Evolutionary conservation across 2,329 filamentous ascomycete genomes (phyloP), one percentile per base, ranked within the genome.

Genomic region (Diaporthe helianthi): DNA sequence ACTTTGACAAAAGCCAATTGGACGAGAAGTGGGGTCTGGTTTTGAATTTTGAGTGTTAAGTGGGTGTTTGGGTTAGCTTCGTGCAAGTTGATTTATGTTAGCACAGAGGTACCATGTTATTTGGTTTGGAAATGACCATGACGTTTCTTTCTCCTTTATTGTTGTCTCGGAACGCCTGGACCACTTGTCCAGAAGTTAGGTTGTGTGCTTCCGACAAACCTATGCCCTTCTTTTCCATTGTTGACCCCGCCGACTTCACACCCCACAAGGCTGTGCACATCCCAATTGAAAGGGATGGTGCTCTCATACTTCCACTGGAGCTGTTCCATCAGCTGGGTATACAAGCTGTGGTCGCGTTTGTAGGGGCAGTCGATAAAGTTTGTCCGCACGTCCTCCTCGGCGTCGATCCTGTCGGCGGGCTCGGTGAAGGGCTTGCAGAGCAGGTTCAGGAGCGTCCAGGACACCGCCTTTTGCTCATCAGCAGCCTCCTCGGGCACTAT

Each of bases 1-100:
- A 58, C 33, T 58, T 58, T 12, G 53, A 58, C 33, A 58, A 58
- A 10, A 58, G 53, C 15, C 53, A 58, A 22, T 17, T 58, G 53
- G 53, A 58, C 15, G 53, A 41, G 22, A 58, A 58, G 24, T 58
- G 53, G 53, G 22, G 33, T 8, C 15, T 58, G 15, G 10, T 41
- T 12, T 38, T 58, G 53, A 12, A 58, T 19, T 58, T 58, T 26
- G n/a, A 26, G 15, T 3, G 22, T n/a, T 44, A 17, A 38, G 3
- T 26, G 26, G 22, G 22, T 1, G 1, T 7, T 31, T 38, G 36
- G n/a, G 36, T 19, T 2, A 7, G 17, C 7, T 19, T 6, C 3
- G 0, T 5, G 9, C 9, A 7, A 38, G n/a, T 33, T 12, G 12
- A 24, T 7, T n/a, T n/a, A n/a, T n/a, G n/a, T n/a, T 38, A n/a